Percentiles rank a stretch among this genome's conserved stretches.
phyloP scores from a whole-genome alignment of 192 early-diverging fungal genomes.

The Chytriomyces sp. region DNA sequence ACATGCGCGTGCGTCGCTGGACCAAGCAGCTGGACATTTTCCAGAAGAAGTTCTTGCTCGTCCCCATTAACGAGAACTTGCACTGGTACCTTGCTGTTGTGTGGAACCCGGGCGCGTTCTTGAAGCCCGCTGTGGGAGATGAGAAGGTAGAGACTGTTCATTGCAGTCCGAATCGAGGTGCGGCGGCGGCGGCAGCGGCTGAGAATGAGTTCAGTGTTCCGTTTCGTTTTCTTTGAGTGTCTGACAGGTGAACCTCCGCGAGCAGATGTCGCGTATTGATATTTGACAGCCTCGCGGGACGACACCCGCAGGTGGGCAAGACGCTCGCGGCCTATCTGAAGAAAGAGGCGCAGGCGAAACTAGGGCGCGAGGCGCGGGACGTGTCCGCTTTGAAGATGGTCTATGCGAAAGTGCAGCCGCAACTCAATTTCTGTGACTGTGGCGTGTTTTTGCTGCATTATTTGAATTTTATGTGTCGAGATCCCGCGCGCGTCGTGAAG shows the following conservation, averaged over 20 bases:
- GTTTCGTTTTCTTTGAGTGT: not conserved
- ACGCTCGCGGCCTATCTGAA: slow-evolving; percentile 44
- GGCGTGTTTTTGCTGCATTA: slow-evolving; percentile 86
- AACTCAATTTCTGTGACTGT: slow-evolving; percentile 83
- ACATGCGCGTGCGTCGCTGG: slow-evolving; percentile 75
- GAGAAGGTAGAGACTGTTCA: slow-evolving; percentile 32
- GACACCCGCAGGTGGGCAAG: slow-evolving; percentile 46
- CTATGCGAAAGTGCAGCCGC: slow-evolving; percentile 72
- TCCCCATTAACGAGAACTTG: slow-evolving; percentile 86
- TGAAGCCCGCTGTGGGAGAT: slow-evolving; percentile 26
- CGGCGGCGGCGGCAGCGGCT: no score
- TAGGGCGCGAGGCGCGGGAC: not conserved
- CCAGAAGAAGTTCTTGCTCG: slow-evolving; percentile 71
- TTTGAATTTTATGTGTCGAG: slow-evolving; percentile 67
- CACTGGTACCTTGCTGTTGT: slow-evolving; percentile 92
- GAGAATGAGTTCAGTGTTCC: not conserved
- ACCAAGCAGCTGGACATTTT: slow-evolving; percentile 78
- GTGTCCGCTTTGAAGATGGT: slow-evolving; percentile 19
- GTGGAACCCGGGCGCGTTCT: slow-evolving; percentile 63
- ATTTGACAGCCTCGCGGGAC: slow-evolving; percentile 63
- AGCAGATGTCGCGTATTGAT: slow-evolving; percentile 59
- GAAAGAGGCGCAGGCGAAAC: slow-evolving; percentile 54
- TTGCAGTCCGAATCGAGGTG: no score
- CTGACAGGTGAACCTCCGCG: slow-evolving; percentile 3
- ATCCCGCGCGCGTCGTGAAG: slow-evolving; percentile 33